Conservation (phyloP, 805 yeast species). For the Wickerhamomyces bisporus region DNA sequence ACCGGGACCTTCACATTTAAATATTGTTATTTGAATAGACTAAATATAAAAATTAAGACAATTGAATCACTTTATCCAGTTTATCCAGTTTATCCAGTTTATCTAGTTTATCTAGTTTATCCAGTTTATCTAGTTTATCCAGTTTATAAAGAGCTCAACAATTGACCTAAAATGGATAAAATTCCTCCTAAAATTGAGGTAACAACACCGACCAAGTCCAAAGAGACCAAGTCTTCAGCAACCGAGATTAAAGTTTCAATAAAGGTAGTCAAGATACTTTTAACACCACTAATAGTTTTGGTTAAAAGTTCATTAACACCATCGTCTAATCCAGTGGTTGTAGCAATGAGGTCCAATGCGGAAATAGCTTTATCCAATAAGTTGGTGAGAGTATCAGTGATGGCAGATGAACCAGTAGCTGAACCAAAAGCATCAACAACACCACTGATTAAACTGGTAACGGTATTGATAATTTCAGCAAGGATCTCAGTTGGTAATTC, state of each 20-base stretch:
- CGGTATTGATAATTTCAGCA: constrained; percentile 1
- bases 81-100: no score
- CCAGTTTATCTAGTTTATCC: constrained; percentile 2
- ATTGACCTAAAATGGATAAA: constrained; percentile 3
- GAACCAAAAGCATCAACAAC: constrained; percentile 10
- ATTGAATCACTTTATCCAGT: no score
- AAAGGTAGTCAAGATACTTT: constrained; percentile 4
- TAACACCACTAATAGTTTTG: constrained; percentile 1
- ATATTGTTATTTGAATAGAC: no score
- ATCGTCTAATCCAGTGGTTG: constrained; percentile 6
- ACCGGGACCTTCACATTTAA: no score
- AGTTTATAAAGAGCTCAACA: constrained; percentile 4
- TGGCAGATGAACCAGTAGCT: constrained; percentile 4
- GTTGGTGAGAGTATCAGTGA: constrained; percentile 7
- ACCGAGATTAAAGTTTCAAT: constrained; percentile 4
- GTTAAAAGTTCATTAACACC: constrained; percentile 4
- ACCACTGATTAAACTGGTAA: constrained; percentile 6
- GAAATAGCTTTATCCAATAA: constrained; percentile 7
- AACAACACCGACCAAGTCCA: constrained; percentile 15
- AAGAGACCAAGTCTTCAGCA: constrained; percentile 4
- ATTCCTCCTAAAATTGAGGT: constrained; percentile 12
- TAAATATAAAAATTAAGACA: no score
- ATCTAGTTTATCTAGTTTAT: background rate
- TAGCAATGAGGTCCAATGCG: constrained; percentile 7
- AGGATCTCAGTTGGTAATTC: constrained; percentile 8